Evolutionary conservation across 306 rosid species (phyloP).

Genomic region (Datisca glomerata): DNA sequence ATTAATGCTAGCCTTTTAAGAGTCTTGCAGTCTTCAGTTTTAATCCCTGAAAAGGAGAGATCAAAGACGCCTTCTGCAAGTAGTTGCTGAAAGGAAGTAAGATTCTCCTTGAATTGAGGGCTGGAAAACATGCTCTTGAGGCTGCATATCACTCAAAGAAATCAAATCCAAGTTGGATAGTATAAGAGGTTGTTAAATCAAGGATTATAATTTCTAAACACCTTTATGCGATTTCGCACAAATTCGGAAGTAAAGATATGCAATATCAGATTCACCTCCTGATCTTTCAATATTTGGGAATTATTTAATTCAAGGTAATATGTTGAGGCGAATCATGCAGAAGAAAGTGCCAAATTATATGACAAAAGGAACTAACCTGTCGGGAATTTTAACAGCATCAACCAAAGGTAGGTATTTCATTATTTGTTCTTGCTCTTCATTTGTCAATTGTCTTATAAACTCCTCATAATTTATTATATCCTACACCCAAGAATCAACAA

Average conservation of each 20-base stretch:
- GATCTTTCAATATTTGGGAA: too few species aligned
- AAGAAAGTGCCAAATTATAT: too few species aligned
- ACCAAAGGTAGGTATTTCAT: slow-evolving; percentile 64
- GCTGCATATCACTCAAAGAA: slow-evolving; percentile 48
- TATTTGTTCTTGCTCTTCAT: slow-evolving; percentile 81
- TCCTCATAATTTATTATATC: slow-evolving; percentile 68
- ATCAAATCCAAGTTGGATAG: too few species aligned
- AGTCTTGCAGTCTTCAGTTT: slow-evolving; percentile 77
- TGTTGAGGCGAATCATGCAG: too few species aligned
- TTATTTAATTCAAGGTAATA: too few species aligned
- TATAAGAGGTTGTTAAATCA: too few species aligned
- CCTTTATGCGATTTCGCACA: too few species aligned
- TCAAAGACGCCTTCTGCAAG: slow-evolving; percentile 83
- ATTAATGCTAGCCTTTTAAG: slow-evolving; percentile 58
- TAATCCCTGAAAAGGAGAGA: slow-evolving; percentile 47
- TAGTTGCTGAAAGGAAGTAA: slow-evolving; percentile 78
- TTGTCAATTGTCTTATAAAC: slow-evolving; percentile 61
- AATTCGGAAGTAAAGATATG: too few species aligned
- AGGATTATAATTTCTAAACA: too few species aligned
- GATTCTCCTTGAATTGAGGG: slow-evolving; percentile 74
- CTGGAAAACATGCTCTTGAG: slow-evolving; percentile 58
- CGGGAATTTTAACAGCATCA: slow-evolving; percentile 63
- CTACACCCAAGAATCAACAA: slow-evolving; percentile 23
- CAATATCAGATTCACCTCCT: too few species aligned
- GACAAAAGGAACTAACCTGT: slow-evolving; percentile 19